Percentiles rank a stretch among this genome's conserved stretches.
Conservation (phyloP, 495 filamentous ascomycete species). For the Xylaria venustula region DNA sequence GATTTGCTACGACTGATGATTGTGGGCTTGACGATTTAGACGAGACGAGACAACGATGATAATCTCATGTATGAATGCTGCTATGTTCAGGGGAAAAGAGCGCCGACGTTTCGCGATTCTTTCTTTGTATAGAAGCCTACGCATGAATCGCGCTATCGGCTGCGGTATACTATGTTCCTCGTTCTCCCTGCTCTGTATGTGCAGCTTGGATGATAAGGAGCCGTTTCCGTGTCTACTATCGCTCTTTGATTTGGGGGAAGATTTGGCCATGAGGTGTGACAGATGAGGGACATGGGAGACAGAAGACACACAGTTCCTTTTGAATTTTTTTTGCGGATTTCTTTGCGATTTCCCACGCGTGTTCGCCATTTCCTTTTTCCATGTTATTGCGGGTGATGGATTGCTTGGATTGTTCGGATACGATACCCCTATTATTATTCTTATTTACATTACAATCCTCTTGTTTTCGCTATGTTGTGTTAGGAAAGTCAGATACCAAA, state of each 20-base stretch:
- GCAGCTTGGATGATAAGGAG: neutral
- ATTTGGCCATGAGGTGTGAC: neutral
- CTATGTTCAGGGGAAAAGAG: neutral
- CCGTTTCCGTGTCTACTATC: neutral
- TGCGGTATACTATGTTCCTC: neutral
- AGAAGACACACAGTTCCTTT: neutral
- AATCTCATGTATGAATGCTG: neutral
- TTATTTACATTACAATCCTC: too few relatives aligned
- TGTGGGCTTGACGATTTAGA: neutral
- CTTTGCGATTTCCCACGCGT: neutral
- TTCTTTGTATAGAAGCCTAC: neutral
- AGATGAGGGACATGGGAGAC: neutral
- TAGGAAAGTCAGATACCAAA: neutral
- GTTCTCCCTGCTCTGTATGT: neutral
- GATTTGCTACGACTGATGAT: conserved; percentile 3
- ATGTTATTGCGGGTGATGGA: neutral
- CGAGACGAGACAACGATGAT: conserved; percentile 6
- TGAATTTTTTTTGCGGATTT: neutral
- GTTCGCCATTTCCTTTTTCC: neutral
- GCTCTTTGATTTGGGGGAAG: neutral
- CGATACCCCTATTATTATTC: conserved; percentile 14
- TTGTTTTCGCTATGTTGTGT: too few relatives aligned
- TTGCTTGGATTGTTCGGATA: conserved; percentile 8
- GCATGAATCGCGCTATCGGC: neutral
- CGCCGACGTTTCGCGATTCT: neutral